These are phyloP conservation scores for Curvularia hawaiiensis DNA, from an alignment of 2,329 filamentous ascomycete genomes.

Conservation along the genomic window DNA sequence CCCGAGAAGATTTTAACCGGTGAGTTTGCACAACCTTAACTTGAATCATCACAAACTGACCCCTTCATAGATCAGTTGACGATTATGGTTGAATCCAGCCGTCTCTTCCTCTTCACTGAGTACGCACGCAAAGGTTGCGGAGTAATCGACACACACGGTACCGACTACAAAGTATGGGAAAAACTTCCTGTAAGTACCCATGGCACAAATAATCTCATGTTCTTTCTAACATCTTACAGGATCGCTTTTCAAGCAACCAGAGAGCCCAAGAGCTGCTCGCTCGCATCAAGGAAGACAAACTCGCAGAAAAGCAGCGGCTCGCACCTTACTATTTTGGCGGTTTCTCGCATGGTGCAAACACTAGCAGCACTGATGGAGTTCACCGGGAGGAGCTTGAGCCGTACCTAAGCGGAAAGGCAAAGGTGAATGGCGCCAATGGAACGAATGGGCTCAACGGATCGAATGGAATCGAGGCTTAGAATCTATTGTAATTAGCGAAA, in stretches of 20 bases:
- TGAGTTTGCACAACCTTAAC: background rate
- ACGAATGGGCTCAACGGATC: conserved; percentile 8
- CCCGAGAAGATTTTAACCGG: conserved; percentile 52
- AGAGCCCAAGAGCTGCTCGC: conserved; percentile 43
- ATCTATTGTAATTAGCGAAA: background rate
- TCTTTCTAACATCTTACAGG: conserved; percentile 22
- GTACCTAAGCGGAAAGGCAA: conserved; percentile 24
- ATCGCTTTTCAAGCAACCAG: conserved; percentile 44
- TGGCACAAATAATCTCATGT: background rate
- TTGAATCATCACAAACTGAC: conserved; percentile 1
- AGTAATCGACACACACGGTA: conserved; percentile 43
- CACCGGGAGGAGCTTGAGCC: conserved; percentile 35
- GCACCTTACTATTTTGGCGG: conserved; percentile 44
- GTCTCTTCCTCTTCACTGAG: conserved; percentile 48
- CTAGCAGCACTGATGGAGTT: conserved; percentile 35
- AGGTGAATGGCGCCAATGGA: conserved; percentile 19
- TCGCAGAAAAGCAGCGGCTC: conserved; percentile 41
- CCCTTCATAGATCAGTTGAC: conserved; percentile 42
- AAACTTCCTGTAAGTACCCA: conserved; percentile 36
- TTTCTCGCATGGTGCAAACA: conserved; percentile 40
- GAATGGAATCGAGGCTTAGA: background rate
- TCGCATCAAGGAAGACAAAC: conserved; percentile 37
- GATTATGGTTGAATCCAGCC: conserved; percentile 47
- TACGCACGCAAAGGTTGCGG: conserved; percentile 45
- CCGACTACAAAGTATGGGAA: conserved; percentile 48